Base-by-base conservation (phyloP, 805 yeast genomes). In the Torulaspora quercuum region DNA sequence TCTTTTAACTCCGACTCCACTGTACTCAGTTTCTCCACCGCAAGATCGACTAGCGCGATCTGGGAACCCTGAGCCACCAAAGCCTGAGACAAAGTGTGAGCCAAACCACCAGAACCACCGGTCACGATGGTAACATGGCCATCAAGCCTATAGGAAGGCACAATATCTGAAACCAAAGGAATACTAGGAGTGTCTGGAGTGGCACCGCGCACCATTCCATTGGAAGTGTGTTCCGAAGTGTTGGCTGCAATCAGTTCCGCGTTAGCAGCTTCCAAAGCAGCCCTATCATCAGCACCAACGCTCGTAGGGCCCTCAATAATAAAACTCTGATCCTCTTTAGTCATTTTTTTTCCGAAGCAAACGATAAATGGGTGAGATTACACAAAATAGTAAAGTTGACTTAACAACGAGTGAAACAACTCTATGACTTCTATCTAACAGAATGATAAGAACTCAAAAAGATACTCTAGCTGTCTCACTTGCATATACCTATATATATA, bases 71-170 rank as follows among this genome's bases (percentile, higher is more conserved):
- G 84, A 3, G 84, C 83, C 8, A 83, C 59, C 23, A 83, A 63
- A 11, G 85, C 84, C 52, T 79, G 74, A 39, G 82, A 68, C 35
- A 82, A 55, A 10, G 81, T 78, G 23, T 78, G 65, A 1, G 85
- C 80, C 49, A 83, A 66, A 11, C 89, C 90, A 31, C 92, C 92
- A 22, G 87, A 80, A 6, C 89, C 92, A 30, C 92, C 92, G 23
- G 92, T 83, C 45, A 83, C 66, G 29, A 83, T 69, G 26, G 87
- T 86, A 37, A 81, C 67, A 55, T 79, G 76, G 41, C 82, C 82
- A 53, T 79, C 86, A 44, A 80, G 68, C 65, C 84, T 73, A 61
- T 79, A 80, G 39, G 59, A 67, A 44, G 87, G 88, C 18, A 80
- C 71, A 29, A 72, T 64, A 64, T 70, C 71, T 21, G 65, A 63